These are phyloP conservation scores for Herpetomonas tarakana DNA, from an alignment of 208 protist genomes.

Conservation along the genomic window DNA sequence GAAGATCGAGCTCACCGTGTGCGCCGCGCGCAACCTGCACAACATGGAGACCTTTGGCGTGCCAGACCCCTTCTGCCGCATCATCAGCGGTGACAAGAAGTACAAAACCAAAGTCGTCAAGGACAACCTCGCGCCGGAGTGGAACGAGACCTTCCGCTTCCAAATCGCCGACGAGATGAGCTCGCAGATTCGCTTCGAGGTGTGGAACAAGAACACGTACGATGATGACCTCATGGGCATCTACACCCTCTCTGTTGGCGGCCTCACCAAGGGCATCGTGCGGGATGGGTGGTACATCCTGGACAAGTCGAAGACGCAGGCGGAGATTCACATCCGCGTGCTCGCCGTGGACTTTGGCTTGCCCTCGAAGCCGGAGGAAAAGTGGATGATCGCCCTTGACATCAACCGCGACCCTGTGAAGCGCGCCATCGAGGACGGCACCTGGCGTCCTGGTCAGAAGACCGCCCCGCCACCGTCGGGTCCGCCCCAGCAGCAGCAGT, in stretches of 20 bases:
- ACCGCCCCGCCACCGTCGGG: conserved; percentile 19
- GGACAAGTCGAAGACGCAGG: conserved; percentile 37
- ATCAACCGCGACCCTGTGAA: conserved; percentile 46
- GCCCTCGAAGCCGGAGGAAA: conserved; percentile 22
- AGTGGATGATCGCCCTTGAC: conserved; percentile 64
- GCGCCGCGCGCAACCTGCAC: conserved; percentile 51
- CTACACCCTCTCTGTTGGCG: conserved; percentile 48
- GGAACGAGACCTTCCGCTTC: conserved; percentile 73
- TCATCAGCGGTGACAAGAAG: conserved; percentile 39
- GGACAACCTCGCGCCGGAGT: conserved; percentile 47
- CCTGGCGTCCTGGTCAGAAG: conserved; percentile 33
- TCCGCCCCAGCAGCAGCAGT: conserved; percentile 5
- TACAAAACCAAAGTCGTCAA: conserved; percentile 72
- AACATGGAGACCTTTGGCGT: conserved; percentile 37
- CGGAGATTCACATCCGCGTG: conserved; percentile 63
- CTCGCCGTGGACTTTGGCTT: conserved; percentile 71
- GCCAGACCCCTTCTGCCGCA: conserved; percentile 60
- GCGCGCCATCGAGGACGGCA: conserved; percentile 38
- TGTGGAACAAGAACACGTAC: conserved; percentile 59
- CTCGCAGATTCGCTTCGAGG: conserved; percentile 50
- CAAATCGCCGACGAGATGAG: conserved; percentile 52
- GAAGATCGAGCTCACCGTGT: conserved; percentile 67
- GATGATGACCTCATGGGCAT: conserved; percentile 61
- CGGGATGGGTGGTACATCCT: conserved; percentile 68
- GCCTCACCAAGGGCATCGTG: conserved; percentile 57